These are phyloP conservation scores for Pichia pseudocactophila DNA, from an alignment of 805 yeast species.

Conservation along the genomic window DNA sequence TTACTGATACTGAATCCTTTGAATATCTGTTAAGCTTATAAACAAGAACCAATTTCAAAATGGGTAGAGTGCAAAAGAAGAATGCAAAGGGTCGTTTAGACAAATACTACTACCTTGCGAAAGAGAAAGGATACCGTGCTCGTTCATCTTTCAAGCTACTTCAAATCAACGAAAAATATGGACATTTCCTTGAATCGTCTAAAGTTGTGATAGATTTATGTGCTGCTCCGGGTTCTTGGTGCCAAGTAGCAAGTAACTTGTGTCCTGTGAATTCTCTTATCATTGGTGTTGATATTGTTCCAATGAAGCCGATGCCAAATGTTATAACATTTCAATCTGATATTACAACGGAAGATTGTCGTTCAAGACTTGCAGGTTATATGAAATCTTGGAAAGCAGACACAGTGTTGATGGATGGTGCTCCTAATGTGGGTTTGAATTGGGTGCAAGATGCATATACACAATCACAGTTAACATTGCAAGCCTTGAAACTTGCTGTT, in stretches of 20 bases:
- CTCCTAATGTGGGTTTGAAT: constrained; percentile 99
- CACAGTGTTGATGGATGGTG: constrained; percentile 98
- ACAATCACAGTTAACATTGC: constrained; percentile 90
- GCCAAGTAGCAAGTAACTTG: constrained; percentile 92
- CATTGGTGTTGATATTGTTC: constrained; percentile 98
- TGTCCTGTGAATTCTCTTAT: constrained; percentile 91
- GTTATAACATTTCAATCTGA: constrained; percentile 92
- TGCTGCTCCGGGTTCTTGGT: constrained; percentile 99
- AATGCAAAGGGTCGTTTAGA: constrained; percentile 98
- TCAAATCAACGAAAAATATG: constrained; percentile 93
- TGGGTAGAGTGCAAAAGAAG: constrained; percentile 82
- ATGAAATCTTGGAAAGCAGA: constrained; percentile 99
- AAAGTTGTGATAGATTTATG: constrained; percentile 95
- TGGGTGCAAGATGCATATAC: constrained; percentile 99
- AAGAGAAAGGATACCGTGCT: constrained; percentile 97
- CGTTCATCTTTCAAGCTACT: constrained; percentile 95
- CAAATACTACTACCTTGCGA: constrained; percentile 91
- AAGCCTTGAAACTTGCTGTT: constrained; percentile 87
- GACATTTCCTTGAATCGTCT: constrained; percentile 88
- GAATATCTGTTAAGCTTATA: too few relatives aligned
- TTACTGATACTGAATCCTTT: too few relatives aligned
- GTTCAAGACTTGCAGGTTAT: constrained; percentile 88
- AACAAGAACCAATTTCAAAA: constrained; percentile 1
- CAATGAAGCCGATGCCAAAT: constrained; percentile 93
- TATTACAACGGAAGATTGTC: constrained; percentile 96